Conservation (phyloP, 257 asterid genomes). For the Salvia miltiorrhiza region DNA sequence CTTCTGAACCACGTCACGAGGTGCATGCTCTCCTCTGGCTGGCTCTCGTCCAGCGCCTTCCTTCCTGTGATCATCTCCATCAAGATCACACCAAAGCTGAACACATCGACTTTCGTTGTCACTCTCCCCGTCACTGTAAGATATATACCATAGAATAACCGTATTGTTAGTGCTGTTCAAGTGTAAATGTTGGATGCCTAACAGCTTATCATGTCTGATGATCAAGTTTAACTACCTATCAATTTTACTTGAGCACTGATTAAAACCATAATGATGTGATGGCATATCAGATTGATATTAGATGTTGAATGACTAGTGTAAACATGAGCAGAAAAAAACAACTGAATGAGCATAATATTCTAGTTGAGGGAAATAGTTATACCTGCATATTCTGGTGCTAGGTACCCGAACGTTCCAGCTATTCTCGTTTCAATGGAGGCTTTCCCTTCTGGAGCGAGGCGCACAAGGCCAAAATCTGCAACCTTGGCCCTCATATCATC, state of each 20-base stretch:
- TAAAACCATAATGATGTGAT: neutral
- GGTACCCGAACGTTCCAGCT: slow-evolving; percentile 93
- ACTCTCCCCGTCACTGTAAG: slow-evolving; percentile 87
- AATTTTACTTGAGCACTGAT: neutral
- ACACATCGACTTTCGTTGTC: slow-evolving; percentile 88
- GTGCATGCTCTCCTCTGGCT: slow-evolving; percentile 94
- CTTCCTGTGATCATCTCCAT: slow-evolving; percentile 93
- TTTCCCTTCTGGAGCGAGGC: slow-evolving; percentile 94
- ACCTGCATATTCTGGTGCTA: slow-evolving; percentile 99
- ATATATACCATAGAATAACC: neutral
- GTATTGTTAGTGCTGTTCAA: no score
- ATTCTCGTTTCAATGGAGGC: slow-evolving; percentile 81
- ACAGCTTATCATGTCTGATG: neutral
- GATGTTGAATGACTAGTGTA: no score
- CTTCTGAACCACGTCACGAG: slow-evolving; percentile 94
- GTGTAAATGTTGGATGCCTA: no score
- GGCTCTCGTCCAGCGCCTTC: slow-evolving; percentile 89
- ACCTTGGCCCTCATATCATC: slow-evolving; percentile 98
- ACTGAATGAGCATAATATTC: neutral
- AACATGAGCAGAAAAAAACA: no score
- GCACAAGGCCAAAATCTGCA: slow-evolving; percentile 90
- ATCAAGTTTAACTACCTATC: neutral
- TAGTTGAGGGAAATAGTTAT: neutral
- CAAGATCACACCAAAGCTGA: slow-evolving; percentile 90
- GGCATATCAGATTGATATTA: neutral